phyloP scores from a whole-genome alignment of 495 filamentous ascomycete genomes.

The Tuber melanosporum region DNA sequence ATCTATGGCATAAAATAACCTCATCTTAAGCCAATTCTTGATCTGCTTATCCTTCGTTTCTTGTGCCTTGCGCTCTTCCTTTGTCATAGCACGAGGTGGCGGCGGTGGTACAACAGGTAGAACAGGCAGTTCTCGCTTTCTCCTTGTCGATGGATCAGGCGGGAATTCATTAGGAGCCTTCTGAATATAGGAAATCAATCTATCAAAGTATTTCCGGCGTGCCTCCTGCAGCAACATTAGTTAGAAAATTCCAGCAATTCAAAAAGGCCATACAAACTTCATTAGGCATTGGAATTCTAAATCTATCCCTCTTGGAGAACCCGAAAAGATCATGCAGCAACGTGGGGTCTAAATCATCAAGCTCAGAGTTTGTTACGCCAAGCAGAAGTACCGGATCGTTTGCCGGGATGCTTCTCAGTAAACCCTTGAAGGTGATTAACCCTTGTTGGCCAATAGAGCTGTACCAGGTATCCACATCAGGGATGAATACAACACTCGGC shows the following conservation, averaged over 20 bases:
- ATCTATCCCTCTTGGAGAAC: slow-evolving; percentile 71
- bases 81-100: slow-evolving; percentile 57
- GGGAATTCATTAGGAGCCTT: slow-evolving; percentile 71
- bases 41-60: slow-evolving; percentile 71
- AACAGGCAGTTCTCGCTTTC: slow-evolving; percentile 70
- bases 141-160: slow-evolving; percentile 74
- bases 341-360: slow-evolving; percentile 52
- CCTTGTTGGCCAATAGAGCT: slow-evolving; percentile 57
- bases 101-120: slow-evolving; percentile 69
- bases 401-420: slow-evolving; percentile 70
- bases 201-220: slow-evolving; percentile 69
- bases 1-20: slow-evolving; percentile 90
- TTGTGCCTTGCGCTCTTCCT: slow-evolving; percentile 72
- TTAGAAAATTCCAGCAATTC: neutral
- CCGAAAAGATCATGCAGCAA: slow-evolving; percentile 75
- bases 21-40: slow-evolving; percentile 76
- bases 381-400: slow-evolving; percentile 84
- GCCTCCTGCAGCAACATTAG: slow-evolving; percentile 49
- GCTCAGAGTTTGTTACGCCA: slow-evolving; percentile 64
- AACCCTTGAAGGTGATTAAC: slow-evolving; percentile 69
- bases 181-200: slow-evolving; percentile 64
- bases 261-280: slow-evolving; percentile 46
- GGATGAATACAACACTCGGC: slow-evolving; percentile 92
- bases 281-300: slow-evolving; percentile 58
- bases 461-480: slow-evolving; percentile 82